A percentile compares a stretch with the other conserved stretches of the same genome.
Evolutionary conservation across 2,329 filamentous ascomycete species (phyloP).

Genomic region (Bipolaris zeicola): DNA sequence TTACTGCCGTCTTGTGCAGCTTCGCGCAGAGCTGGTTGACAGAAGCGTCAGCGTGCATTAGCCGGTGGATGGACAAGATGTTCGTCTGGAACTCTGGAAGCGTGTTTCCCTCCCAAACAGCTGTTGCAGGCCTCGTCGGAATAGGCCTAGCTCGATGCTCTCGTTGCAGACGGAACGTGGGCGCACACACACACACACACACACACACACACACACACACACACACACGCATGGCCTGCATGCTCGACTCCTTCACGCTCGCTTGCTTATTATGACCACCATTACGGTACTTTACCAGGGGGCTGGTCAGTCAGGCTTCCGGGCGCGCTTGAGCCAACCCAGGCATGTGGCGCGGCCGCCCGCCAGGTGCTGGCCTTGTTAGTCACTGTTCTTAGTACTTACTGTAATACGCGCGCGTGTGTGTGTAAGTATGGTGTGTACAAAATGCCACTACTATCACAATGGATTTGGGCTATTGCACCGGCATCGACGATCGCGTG

Average conservation of each 20-base stretch:
- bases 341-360: conserved; percentile 7
- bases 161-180: conserved; percentile 18
- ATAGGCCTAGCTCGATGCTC: conserved; percentile 8
- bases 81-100: conserved; percentile 33
- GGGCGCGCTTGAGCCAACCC: conserved; percentile 1
- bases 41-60: conserved; percentile 21
- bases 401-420: no score
- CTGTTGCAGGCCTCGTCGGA: conserved; percentile 16
- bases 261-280: conserved; percentile 7
- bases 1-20: not conserved
- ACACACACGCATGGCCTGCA: conserved; percentile 12
- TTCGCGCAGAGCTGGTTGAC: conserved; percentile 5
- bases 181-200: conserved; percentile 7
- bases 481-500: conserved; percentile 21
- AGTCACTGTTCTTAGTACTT: no score
- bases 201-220: conserved; percentile 5
- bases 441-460: conserved; percentile 1
- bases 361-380: not conserved
- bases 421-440: no score
- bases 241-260: conserved; percentile 5
- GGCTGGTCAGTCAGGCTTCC: not conserved
- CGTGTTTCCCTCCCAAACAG: conserved; percentile 24
- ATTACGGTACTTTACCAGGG: conserved; percentile 14
- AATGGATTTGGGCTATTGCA: not conserved
- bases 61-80: conserved; percentile 19